phyloP scores from a whole-genome alignment of 345 rosid species.

The Syzygium oleosum region DNA sequence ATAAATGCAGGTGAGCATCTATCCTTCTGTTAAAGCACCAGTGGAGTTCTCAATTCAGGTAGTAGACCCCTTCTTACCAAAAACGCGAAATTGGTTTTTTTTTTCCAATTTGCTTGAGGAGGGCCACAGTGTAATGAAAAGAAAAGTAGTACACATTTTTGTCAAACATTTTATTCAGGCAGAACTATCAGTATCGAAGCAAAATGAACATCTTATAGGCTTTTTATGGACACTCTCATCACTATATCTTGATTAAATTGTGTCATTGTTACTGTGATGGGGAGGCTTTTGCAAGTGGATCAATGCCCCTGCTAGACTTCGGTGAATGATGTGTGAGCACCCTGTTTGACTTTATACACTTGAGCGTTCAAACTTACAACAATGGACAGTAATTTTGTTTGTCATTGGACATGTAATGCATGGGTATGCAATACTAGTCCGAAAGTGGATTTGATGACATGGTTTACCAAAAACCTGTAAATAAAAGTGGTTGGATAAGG shows the following conservation, averaged over 20 bases:
- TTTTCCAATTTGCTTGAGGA: neutral
- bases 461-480: neutral
- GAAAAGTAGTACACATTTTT: neutral
- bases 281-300: neutral
- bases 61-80: neutral
- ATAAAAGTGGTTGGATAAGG: neutral
- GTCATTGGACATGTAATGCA: neutral
- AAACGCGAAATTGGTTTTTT: neutral
- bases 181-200: neutral
- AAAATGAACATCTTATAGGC: neutral
- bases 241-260: neutral
- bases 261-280: neutral
- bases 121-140: neutral
- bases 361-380: neutral
- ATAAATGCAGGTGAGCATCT: slow-evolving; percentile 58
- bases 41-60: slow-evolving; percentile 84
- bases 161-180: neutral
- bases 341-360: neutral
- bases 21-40: slow-evolving; percentile 80
- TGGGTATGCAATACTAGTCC: neutral
- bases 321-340: neutral
- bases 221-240: neutral
- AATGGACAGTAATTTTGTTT: neutral
- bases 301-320: neutral
- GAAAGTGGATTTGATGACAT: neutral